A percentile compares a stretch with the other conserved stretches of the same genome.
These are phyloP conservation scores for Hyaloperonospora arabidopsidis DNA, from an alignment of 352 stramenopile genomes.

Conservation along the genomic window DNA sequence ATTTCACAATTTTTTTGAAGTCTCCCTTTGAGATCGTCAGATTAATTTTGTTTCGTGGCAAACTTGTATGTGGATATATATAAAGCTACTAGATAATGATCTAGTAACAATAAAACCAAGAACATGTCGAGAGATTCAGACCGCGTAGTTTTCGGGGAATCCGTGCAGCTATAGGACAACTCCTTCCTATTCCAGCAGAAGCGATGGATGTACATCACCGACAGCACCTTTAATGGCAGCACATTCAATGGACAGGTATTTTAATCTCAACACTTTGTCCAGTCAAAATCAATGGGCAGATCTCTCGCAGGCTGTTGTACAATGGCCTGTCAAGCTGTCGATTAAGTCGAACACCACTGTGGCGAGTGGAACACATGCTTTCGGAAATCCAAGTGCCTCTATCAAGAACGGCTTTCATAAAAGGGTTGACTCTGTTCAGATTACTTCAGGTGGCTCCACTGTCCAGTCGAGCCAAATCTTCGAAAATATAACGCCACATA, in stretches of 20 bases:
- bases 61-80: too few relatives aligned
- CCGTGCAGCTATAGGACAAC: neutral
- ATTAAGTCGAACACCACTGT: neutral
- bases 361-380: neutral
- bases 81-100: too few relatives aligned
- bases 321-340: neutral
- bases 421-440: neutral
- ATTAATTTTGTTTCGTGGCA: too few relatives aligned
- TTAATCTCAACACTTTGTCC: neutral
- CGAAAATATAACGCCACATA: neutral
- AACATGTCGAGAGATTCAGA: neutral
- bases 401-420: slow-evolving; percentile 3
- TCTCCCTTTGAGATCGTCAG: too few relatives aligned
- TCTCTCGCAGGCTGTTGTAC: neutral
- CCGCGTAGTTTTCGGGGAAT: neutral
- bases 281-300: slow-evolving; percentile 1
- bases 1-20: too few relatives aligned
- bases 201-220: slow-evolving; percentile 1
- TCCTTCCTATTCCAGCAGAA: neutral
- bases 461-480: neutral
- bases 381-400: neutral
- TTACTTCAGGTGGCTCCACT: neutral
- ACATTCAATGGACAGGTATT: slow-evolving; percentile 1
- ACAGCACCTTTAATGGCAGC: neutral
- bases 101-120: neutral